A percentile compares a stretch with the other conserved stretches of the same genome.
phyloP scores from a whole-genome alignment of 345 rosid species.

The Fremontodendron californicum region DNA sequence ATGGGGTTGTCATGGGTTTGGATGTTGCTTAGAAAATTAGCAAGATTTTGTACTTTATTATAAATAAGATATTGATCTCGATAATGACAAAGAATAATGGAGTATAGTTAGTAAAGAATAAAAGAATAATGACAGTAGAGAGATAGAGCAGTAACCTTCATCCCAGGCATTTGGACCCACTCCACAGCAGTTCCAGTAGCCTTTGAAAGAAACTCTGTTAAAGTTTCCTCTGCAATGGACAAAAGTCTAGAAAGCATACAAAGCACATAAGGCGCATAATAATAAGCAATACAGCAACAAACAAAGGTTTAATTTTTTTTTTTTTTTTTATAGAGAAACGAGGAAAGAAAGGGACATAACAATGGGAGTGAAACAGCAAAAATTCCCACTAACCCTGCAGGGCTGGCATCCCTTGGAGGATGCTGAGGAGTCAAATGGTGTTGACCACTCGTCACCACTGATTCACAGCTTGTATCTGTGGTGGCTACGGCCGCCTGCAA shows the following conservation, averaged over 20 bases:
- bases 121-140: slow-evolving; percentile 14
- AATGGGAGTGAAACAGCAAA: not conserved
- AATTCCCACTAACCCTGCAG: slow-evolving; percentile 68
- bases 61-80: not conserved
- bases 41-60: slow-evolving; percentile 20
- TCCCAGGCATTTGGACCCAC: slow-evolving; percentile 99
- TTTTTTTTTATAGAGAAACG: slow-evolving; percentile 16
- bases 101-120: slow-evolving; percentile 3
- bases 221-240: slow-evolving; percentile 99
- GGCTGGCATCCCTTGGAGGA: slow-evolving; percentile 83
- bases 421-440: slow-evolving; percentile 71
- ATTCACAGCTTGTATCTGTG: slow-evolving; percentile 71
- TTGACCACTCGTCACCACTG: slow-evolving; percentile 75
- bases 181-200: slow-evolving; percentile 99
- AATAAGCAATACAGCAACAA: slow-evolving; percentile 19
- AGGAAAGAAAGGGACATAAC: slow-evolving; percentile 27
- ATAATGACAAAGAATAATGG: slow-evolving; percentile 20
- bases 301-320: slow-evolving; percentile 12
- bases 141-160: slow-evolving; percentile 53
- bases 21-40: slow-evolving; percentile 30
- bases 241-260: slow-evolving; percentile 53
- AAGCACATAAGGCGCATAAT: slow-evolving; percentile 12
- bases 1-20: slow-evolving; percentile 10
- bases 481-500: slow-evolving; percentile 52
- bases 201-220: slow-evolving; percentile 99